A percentile compares a stretch with the other conserved stretches of the same genome.
Evolutionary conservation across 2,329 filamentous ascomycete genomes (phyloP).

Genomic region (Didymella keratinophila): DNA sequence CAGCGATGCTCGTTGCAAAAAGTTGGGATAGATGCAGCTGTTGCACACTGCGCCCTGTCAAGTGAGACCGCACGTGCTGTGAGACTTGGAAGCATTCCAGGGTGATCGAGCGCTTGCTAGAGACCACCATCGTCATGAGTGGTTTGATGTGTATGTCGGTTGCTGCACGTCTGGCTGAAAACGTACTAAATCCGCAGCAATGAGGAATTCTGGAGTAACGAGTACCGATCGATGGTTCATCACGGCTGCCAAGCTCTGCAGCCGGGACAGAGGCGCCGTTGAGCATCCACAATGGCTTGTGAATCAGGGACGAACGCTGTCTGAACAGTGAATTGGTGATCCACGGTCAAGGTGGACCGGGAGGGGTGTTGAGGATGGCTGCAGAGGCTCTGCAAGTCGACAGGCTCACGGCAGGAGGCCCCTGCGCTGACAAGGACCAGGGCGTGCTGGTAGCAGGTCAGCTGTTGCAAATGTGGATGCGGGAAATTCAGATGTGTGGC

Average conservation of each 20-base stretch:
- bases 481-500: constrained; percentile 26
- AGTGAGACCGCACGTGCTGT: constrained; percentile 37
- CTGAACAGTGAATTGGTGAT: constrained; percentile 11
- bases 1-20: constrained; percentile 10
- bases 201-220: constrained; percentile 37
- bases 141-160: constrained; percentile 33
- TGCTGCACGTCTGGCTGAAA: constrained; percentile 45
- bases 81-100: constrained; percentile 29
- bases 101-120: constrained; percentile 16
- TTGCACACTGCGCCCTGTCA: constrained; percentile 18
- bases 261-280: constrained; percentile 31
- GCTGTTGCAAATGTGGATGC: constrained; percentile 33
- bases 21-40: constrained; percentile 7
- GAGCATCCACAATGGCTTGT: constrained; percentile 24
- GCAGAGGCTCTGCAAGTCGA: constrained; percentile 20
- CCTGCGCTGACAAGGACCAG: constrained; percentile 26
- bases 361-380: constrained; percentile 18
- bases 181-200: constrained; percentile 31
- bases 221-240: constrained; percentile 36
- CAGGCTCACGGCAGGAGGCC: constrained; percentile 14
- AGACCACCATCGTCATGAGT: constrained; percentile 30
- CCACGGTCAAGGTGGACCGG: constrained; percentile 10
- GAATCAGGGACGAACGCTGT: constrained; percentile 21
- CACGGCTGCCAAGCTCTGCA: constrained; percentile 26
- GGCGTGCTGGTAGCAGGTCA: constrained; percentile 31